Conservation (phyloP, 1,284 basidiomycete genomes). For the Sporisorium iseilematis-ciliati region DNA sequence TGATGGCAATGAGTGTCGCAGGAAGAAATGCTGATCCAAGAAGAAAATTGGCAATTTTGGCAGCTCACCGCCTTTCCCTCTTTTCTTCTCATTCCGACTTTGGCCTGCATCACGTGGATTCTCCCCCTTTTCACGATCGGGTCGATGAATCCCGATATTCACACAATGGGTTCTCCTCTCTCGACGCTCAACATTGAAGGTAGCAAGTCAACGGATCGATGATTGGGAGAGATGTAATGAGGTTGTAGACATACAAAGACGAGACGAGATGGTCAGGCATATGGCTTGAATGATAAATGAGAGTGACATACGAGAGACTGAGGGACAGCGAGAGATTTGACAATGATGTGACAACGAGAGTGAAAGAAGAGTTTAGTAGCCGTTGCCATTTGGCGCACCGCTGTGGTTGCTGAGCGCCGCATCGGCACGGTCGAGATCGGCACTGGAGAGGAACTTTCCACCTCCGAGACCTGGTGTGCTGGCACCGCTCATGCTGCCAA, state of each 20-base stretch:
- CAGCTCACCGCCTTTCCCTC: background rate
- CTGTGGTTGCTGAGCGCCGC: conserved; percentile 59
- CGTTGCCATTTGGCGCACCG: conserved; percentile 33
- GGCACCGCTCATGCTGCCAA: conserved; percentile 62
- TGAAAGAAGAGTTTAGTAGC: background rate
- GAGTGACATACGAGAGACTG: background rate
- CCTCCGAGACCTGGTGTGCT: conserved; percentile 62
- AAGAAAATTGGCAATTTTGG: conserved; percentile 18
- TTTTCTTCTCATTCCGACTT: conserved; percentile 21
- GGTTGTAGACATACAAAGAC: conserved; percentile 4
- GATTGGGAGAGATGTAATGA: background rate
- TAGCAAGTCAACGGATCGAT: background rate
- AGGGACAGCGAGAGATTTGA: background rate
- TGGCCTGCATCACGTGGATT: conserved; percentile 33
- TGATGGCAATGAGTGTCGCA: background rate
- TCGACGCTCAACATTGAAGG: background rate
- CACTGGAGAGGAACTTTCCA: conserved; percentile 57
- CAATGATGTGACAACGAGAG: background rate
- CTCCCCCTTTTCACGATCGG: background rate
- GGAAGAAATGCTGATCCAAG: conserved; percentile 21
- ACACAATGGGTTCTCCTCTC: background rate
- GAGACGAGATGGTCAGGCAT: background rate
- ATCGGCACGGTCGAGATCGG: conserved; percentile 60
- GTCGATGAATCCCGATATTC: background rate
- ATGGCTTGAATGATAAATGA: background rate